These are phyloP conservation scores for Pseudopithomyces chartarum DNA, from an alignment of 2,329 filamentous ascomycete genomes.

Conservation along the genomic window DNA sequence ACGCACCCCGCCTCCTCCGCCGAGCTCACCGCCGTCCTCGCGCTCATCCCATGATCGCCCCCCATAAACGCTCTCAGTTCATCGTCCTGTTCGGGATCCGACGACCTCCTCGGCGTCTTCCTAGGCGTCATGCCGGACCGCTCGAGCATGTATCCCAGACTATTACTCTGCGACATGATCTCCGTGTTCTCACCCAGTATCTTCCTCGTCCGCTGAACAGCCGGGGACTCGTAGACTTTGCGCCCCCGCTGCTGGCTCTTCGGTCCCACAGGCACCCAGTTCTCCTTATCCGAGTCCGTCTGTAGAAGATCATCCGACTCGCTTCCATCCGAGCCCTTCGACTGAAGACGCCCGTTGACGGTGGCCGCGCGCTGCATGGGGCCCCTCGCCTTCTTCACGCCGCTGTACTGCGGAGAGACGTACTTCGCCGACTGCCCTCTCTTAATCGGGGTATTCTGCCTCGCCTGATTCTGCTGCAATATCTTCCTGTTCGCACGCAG, in stretches of 20 bases:
- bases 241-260: slow-evolving; percentile 36
- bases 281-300: slow-evolving; percentile 92
- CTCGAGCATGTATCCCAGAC: slow-evolving; percentile 44
- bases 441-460: slow-evolving; percentile 63
- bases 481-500: slow-evolving; percentile 69
- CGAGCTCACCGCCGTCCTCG: slow-evolving; percentile 59
- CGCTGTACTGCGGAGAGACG: slow-evolving; percentile 32
- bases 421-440: slow-evolving; percentile 32
- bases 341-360: slow-evolving; percentile 39
- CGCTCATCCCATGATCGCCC: slow-evolving; percentile 59
- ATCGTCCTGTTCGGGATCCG: slow-evolving; percentile 57
- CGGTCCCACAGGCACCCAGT: slow-evolving; percentile 66
- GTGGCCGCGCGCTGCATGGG: slow-evolving; percentile 44
- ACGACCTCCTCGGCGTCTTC: slow-evolving; percentile 33
- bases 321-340: slow-evolving; percentile 29
- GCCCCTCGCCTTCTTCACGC: slow-evolving; percentile 42
- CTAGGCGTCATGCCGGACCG: slow-evolving; percentile 20
- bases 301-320: slow-evolving; percentile 58
- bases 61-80: slow-evolving; percentile 79
- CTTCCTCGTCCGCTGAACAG: slow-evolving; percentile 40
- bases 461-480: slow-evolving; percentile 61
- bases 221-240: slow-evolving; percentile 34
- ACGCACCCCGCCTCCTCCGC: slow-evolving; percentile 81
- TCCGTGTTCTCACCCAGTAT: slow-evolving; percentile 55
- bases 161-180: slow-evolving; percentile 45